Evolutionary conservation across 169 alveolate species (phyloP).

Genomic region (Plasmodium cynomolgi): DNA sequence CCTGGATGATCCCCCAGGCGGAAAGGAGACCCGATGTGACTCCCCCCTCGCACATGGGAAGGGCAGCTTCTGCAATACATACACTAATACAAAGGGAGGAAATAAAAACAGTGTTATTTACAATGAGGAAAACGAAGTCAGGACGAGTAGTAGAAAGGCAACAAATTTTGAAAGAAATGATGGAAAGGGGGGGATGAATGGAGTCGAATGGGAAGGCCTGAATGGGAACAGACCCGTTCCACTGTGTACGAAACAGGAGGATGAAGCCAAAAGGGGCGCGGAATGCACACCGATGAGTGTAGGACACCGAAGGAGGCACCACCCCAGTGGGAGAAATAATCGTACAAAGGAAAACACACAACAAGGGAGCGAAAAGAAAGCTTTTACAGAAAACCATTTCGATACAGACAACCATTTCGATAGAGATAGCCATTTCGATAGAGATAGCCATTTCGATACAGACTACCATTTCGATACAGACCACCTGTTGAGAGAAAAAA

Average conservation of each 20-base stretch:
- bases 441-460: not conserved
- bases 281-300: not conserved
- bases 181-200: not conserved
- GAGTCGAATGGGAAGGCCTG: not conserved
- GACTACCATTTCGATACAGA: conserved; percentile 1
- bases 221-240: not conserved
- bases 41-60: not conserved
- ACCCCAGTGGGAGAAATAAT: not conserved
- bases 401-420: no score
- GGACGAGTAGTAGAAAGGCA: not conserved
- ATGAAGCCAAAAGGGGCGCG: not conserved
- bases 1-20: not conserved
- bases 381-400: no score
- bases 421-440: not conserved
- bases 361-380: conserved; percentile 2
- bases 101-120: not conserved
- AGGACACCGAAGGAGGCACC: not conserved
- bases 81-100: not conserved
- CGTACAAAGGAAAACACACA: not conserved
- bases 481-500: not conserved
- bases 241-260: not conserved
- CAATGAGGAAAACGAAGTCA: not conserved
- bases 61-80: not conserved
- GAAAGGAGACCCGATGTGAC: not conserved
- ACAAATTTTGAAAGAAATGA: not conserved